Evolutionary conservation across 2,329 filamentous ascomycete species (phyloP).

Genomic region (Ascochyta pisi): DNA sequence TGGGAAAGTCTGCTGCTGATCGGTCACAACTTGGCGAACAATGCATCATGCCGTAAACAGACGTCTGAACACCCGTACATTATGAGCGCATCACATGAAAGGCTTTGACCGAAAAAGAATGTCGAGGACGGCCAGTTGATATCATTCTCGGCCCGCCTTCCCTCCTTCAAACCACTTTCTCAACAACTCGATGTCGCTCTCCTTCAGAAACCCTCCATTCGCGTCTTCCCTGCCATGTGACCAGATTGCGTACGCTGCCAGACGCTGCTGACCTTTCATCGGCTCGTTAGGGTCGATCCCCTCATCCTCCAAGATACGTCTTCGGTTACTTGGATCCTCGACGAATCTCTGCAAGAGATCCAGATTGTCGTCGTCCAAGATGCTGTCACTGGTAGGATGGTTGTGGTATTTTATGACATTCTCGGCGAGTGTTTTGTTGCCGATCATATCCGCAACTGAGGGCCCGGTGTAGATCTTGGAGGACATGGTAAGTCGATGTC

Average conservation of each 20-base stretch:
- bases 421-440: slow-evolving; percentile 2
- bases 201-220: neutral
- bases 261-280: neutral
- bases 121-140: neutral
- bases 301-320: slow-evolving; percentile 1
- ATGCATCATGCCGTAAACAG: too few relatives aligned
- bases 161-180: slow-evolving; percentile 6
- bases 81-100: too few relatives aligned
- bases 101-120: neutral
- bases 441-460: slow-evolving; percentile 6
- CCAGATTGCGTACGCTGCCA: slow-evolving; percentile 2
- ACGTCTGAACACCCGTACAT: too few relatives aligned
- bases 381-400: slow-evolving; percentile 10
- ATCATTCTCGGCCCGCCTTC: neutral
- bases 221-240: neutral
- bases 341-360: slow-evolving; percentile 3
- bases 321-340: neutral
- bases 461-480: slow-evolving; percentile 8
- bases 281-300: slow-evolving; percentile 1
- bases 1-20: slow-evolving; percentile 1
- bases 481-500: neutral
- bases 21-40: neutral
- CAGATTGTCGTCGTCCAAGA: slow-evolving; percentile 6
- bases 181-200: slow-evolving; percentile 4
- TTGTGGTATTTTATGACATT: slow-evolving; percentile 13